Evolutionary conservation across 179 eudicot genomes (phyloP).

Genomic region (Drosera spatulata): DNA sequence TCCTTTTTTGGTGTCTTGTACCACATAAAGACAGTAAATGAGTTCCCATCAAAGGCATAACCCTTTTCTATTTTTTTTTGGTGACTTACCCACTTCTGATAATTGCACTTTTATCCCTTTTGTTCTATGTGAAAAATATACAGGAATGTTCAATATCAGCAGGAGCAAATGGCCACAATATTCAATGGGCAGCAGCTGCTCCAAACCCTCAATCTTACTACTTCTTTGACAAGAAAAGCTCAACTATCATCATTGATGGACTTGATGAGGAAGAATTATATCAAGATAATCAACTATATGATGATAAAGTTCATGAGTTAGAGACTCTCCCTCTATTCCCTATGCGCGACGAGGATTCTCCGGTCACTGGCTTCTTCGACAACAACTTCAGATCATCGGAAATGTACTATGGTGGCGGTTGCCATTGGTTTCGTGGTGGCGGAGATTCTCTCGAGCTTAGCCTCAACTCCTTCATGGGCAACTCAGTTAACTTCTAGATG

Average conservation of each 20-base stretch:
- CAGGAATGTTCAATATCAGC: slow-evolving; percentile 77
- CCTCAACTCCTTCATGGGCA: slow-evolving; percentile 56
- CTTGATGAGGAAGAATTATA: slow-evolving; percentile 24
- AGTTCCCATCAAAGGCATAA: no score
- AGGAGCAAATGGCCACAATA: slow-evolving; percentile 22
- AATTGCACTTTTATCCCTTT: not conserved
- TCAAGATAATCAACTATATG: no score
- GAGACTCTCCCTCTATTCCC: slow-evolving; percentile 97
- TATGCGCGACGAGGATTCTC: slow-evolving; percentile 41
- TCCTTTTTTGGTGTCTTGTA: no score
- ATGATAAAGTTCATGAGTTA: slow-evolving; percentile 20
- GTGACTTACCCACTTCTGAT: not conserved
- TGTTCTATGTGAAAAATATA: not conserved
- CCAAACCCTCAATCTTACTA: slow-evolving; percentile 24
- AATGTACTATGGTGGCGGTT: slow-evolving; percentile 17
- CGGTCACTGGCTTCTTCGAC: slow-evolving; percentile 10
- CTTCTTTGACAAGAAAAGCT: slow-evolving; percentile 31
- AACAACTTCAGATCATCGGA: slow-evolving; percentile 13
- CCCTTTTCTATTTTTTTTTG: not conserved
- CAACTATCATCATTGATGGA: slow-evolving; percentile 12
- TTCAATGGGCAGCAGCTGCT: slow-evolving; percentile 31
- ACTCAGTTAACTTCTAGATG: slow-evolving; percentile 8
- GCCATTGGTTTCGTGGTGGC: slow-evolving; percentile 15
- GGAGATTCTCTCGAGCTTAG: slow-evolving; percentile 66
- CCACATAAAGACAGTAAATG: no score